Evolutionary conservation across 306 rosid species (phyloP), one percentile per base, ranked within the genome.

Genomic region (Cercis canadensis): DNA sequence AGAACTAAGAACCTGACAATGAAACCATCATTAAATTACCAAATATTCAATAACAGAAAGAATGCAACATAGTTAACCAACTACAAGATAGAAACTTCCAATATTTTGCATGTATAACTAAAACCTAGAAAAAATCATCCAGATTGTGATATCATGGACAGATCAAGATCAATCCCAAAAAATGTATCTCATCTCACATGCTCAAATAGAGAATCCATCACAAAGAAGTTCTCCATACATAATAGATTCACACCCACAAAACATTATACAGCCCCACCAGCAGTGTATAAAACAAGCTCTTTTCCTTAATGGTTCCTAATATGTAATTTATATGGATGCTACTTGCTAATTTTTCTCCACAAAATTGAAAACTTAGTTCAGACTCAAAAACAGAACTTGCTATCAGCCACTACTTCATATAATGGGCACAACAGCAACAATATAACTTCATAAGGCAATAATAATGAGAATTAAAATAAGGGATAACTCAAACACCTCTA

Each of bases 1-100:
- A 65, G 89, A 87, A 86, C 57, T 90, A 70, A 83, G 86, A 47
- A 78, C 89, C 96, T 94, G 78, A 34, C 57, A 66, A 73, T 11
- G 39, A 71, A 17, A 57, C 56, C 31, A 76, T 39, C 77, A 64
- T 34, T 8, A 59, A 24, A 54, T 62, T 18, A 68, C 80, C 54
- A 32, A 56, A 46, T 24, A 37, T 16, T 69, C 33, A 31, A 57
- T 52, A 53, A 11, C 63, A 19, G 60, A 31, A 39, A 11, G 14
- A 10, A 63, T 18, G 21, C 39, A 49, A 5, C 46, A 80, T 14
- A 31, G 18, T 19, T 8, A 14, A 73, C n/a, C 43, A 56, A 67
- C 47, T 16, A 17, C 11, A 49, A 16, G 43, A 67, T 46, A 54
- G 15, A 36, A 5, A 50, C 44, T 57, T 45, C 24, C 24, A 52